These are phyloP conservation scores for Neonectria faginata DNA, from an alignment of 2,329 filamentous ascomycete species.

Conservation along the genomic window DNA sequence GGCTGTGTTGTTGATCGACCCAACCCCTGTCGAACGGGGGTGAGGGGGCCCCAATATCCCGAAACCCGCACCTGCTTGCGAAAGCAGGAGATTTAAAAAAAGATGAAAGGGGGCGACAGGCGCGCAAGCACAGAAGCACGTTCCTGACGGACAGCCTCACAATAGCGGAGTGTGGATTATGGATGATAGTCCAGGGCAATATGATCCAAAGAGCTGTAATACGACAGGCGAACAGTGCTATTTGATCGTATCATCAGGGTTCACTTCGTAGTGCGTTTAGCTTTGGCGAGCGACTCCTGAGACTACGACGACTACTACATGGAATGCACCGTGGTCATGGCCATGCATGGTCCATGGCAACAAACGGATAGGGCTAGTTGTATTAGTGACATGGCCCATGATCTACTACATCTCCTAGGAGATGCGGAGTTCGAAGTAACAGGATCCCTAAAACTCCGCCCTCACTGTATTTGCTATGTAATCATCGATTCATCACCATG, in stretches of 20 bases:
- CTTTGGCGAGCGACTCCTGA: neutral
- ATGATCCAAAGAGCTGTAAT: conserved; percentile 12
- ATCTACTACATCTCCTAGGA: neutral
- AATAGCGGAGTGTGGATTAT: neutral
- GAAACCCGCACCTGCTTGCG: neutral
- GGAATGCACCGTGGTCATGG: neutral
- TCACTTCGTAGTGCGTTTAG: neutral
- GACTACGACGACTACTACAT: neutral
- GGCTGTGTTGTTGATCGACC: neutral
- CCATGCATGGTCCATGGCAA: neutral
- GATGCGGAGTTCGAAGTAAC: neutral
- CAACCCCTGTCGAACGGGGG: neutral
- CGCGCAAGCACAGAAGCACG: neutral
- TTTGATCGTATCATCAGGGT: neutral
- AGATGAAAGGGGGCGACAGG: neutral
- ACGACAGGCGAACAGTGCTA: conserved; percentile 9
- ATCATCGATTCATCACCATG: conserved; percentile 15
- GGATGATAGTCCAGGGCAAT: neutral
- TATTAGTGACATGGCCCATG: neutral
- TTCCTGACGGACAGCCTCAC: conserved; percentile 4
- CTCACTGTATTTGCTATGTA: neutral
- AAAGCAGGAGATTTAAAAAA: neutral
- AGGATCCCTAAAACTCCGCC: neutral
- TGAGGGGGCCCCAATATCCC: neutral
- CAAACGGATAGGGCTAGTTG: neutral